These are phyloP conservation scores for Monosporascus ibericus DNA, from an alignment of 2,329 filamentous ascomycete genomes.

Conservation along the genomic window DNA sequence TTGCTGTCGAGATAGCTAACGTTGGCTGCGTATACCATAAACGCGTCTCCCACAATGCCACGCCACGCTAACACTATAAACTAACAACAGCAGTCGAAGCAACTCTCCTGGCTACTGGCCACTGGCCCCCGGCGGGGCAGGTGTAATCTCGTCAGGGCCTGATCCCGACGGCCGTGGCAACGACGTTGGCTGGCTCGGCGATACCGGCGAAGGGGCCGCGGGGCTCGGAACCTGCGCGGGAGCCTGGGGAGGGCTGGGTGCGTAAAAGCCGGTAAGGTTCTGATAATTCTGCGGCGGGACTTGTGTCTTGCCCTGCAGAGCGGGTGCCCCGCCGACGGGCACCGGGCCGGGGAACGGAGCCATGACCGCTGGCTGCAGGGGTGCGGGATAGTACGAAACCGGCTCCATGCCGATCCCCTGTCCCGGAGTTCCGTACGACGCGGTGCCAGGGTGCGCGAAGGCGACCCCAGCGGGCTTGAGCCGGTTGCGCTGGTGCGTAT, in stretches of 20 bases:
- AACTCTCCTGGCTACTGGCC: neutral
- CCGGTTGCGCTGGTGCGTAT: constrained; percentile 23
- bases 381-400: constrained; percentile 12
- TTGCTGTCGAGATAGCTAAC: neutral
- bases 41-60: neutral
- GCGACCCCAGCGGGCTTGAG: constrained; percentile 13
- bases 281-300: constrained; percentile 30
- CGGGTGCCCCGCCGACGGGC: neutral
- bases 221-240: neutral
- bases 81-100: neutral
- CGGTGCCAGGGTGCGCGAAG: constrained; percentile 3
- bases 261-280: constrained; percentile 19
- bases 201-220: neutral
- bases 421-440: neutral
- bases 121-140: neutral
- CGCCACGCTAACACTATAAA: neutral
- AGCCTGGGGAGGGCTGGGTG: constrained; percentile 2
- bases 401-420: neutral
- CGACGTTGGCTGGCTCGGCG: neutral
- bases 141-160: neutral
- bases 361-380: constrained; percentile 7
- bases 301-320: constrained; percentile 2
- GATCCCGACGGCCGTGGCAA: neutral
- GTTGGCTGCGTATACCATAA: neutral
- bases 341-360: constrained; percentile 3